Evolutionary conservation across 2,329 filamentous ascomycete species (phyloP).

Genomic region (Claviceps pusilla): DNA sequence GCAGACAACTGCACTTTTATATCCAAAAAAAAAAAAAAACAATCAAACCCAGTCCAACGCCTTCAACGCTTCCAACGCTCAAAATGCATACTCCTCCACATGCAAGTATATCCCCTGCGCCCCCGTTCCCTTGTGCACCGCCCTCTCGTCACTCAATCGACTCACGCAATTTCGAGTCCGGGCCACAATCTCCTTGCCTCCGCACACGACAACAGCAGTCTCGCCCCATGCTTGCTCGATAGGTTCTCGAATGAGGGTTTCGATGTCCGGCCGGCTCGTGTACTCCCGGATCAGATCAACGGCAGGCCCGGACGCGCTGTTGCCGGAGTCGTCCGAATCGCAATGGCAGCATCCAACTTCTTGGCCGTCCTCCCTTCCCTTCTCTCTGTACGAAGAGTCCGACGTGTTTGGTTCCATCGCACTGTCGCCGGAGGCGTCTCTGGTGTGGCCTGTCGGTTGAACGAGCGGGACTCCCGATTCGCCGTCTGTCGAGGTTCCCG

Average conservation of each 20-base stretch:
- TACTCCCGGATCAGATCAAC: conserved; percentile 28
- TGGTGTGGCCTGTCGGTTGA: neutral
- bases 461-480: conserved; percentile 4
- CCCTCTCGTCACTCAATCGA: conserved; percentile 42
- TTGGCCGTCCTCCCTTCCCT: neutral
- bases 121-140: conserved; percentile 48
- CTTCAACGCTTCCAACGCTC: conserved; percentile 1
- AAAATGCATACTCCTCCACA: conserved; percentile 46
- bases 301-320: neutral
- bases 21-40: too few species aligned
- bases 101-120: conserved; percentile 47
- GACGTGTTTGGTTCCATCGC: neutral
- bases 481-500: conserved; percentile 14
- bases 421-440: neutral
- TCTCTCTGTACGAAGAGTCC: neutral
- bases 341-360: neutral
- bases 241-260: conserved; percentile 33
- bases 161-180: conserved; percentile 40
- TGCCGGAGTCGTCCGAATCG: neutral
- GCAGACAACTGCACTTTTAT: too few species aligned
- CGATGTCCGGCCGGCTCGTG: conserved; percentile 33
- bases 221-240: conserved; percentile 45
- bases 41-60: neutral
- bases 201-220: conserved; percentile 46
- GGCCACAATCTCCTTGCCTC: conserved; percentile 39